Base-by-base conservation (phyloP, 1,284 basidiomycete genomes). In the Microbotryomycetes sp. region DNA sequence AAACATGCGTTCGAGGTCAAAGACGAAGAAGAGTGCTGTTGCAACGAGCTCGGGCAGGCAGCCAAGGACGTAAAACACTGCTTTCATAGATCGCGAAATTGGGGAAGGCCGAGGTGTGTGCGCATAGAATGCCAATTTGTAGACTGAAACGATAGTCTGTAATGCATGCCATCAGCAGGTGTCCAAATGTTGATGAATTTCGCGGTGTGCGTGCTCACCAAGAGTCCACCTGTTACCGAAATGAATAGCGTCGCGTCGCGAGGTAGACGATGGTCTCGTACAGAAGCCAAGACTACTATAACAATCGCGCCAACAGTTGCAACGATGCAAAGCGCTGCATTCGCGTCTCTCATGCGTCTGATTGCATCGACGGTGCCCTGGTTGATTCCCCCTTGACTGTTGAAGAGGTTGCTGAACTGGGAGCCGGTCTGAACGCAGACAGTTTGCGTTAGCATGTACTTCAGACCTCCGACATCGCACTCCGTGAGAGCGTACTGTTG, bases 11-110 rank as follows among this genome's bases (percentile, higher is more conserved):
- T 57, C 29, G 52, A 65, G 48, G 50, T 62, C 47, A 46, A 55
- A 11, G 16, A 29, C 52, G 24, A 60, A 27, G 47, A 23, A 53
- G 2, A 55, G 6, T 7, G 49, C 9, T 3, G 31, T 41, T 13
- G 27, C 53, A 52, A 62, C 15, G 9, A n/a, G n/a, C 24, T 65
- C 60, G 35, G 64, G 64, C 5, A 60, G 48, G 7, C 23, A 7
- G 18, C 24, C 48, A 45, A 60, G 45, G 46, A 57, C 9, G 60
- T 65, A 65, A 56, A 65, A 65, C 46, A 28, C 57, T 41, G 55
- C 54, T 52, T 66, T 66, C 35, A 41, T 41, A 11, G 11, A 18
- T 11, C 24, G 54, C 45, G 21, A 52, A 16, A 15, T 5, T 4
- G 3, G 56, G 41, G 54, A 49, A 4, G 28, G 23, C 26, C 26